A percentile compares a stretch with the other conserved stretches of the same genome.
Conservation (phyloP, 1,139 yeast species). For the Debaryomyces sp. region DNA sequence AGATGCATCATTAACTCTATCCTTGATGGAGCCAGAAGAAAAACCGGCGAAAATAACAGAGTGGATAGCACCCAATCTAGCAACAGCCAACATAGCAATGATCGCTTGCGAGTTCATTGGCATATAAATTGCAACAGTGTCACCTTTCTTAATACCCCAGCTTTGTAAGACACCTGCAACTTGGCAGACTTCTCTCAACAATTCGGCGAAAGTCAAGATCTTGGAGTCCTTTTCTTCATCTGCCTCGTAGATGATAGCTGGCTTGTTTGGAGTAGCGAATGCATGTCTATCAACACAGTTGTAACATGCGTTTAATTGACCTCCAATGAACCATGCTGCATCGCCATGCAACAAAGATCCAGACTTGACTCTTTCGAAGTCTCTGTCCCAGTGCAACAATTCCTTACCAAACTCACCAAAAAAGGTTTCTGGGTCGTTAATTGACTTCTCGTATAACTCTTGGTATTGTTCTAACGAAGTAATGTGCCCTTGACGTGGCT, state of each 20-base stretch:
- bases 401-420: conserved; percentile 84
- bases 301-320: conserved; percentile 90
- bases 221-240: conserved; percentile 82
- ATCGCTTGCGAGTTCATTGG: conserved; percentile 98
- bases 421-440: conserved; percentile 79
- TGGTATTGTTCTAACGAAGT: conserved; percentile 68
- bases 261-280: conserved; percentile 78
- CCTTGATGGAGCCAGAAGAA: conserved; percentile 89
- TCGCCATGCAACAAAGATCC: conserved; percentile 83
- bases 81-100: conserved; percentile 91
- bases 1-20: conserved; percentile 86
- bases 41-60: conserved; percentile 97
- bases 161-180: conserved; percentile 84
- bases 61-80: conserved; percentile 94
- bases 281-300: conserved; percentile 99
- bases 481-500: conserved; percentile 59
- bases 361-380: conserved; percentile 69
- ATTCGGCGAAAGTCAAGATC: conserved; percentile 80
- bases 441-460: conserved; percentile 73
- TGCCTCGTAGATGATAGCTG: conserved; percentile 92
- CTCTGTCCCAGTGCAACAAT: conserved; percentile 81
- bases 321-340: conserved; percentile 90
- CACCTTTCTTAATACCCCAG: conserved; percentile 93
- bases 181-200: conserved; percentile 82
- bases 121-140: conserved; percentile 92